phyloP scores from a whole-genome alignment of 2,329 filamentous ascomycete species.

The Exophiala sp. region DNA sequence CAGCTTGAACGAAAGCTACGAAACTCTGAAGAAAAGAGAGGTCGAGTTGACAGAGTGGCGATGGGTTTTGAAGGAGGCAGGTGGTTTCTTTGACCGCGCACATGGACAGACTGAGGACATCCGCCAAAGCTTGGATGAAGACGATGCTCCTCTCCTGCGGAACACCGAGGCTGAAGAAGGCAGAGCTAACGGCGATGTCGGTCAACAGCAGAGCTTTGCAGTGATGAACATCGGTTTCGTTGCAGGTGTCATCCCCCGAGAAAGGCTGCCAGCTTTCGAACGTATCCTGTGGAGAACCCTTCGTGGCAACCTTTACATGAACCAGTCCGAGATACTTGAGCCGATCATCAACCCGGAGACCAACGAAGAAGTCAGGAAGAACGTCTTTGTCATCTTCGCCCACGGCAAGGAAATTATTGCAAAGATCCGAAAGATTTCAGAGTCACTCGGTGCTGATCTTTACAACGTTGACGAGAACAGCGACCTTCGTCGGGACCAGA shows the following conservation, averaged over 20 bases:
- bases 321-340: constrained; percentile 97
- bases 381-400: constrained; percentile 98
- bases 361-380: constrained; percentile 92
- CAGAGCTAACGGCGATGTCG: constrained; percentile 58
- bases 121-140: constrained; percentile 80
- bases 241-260: constrained; percentile 87
- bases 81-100: constrained; percentile 90
- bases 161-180: constrained; percentile 80
- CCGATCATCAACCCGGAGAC: constrained; percentile 85
- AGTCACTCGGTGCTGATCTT: constrained; percentile 90
- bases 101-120: constrained; percentile 97
- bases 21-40: constrained; percentile 96
- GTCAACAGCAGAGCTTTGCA: constrained; percentile 81
- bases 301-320: constrained; percentile 98
- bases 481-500: constrained; percentile 89
- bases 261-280: constrained; percentile 92
- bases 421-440: constrained; percentile 98
- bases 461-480: constrained; percentile 98
- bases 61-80: constrained; percentile 93
- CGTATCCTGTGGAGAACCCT: constrained; percentile 96
- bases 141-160: constrained; percentile 87
- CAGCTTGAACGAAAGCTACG: constrained; percentile 95
- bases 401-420: constrained; percentile 97
- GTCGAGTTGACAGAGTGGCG: constrained; percentile 97
- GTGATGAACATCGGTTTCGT: constrained; percentile 99